Conservation (phyloP, 805 yeast species). For the Cephaloascus albidus region DNA sequence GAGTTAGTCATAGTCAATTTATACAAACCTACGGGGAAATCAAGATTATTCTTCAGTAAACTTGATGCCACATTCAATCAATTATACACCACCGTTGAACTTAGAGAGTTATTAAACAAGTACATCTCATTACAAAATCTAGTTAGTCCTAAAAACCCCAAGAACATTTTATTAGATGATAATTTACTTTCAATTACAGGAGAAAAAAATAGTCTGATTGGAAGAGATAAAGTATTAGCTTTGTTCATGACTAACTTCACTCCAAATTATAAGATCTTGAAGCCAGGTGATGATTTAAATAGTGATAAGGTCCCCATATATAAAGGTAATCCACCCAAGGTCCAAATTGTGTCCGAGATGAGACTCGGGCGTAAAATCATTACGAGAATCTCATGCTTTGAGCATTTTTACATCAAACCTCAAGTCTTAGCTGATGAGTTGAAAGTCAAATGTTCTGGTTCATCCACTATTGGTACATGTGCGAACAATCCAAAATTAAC, state of each 20-base stretch:
- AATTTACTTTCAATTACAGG: conserved; percentile 34
- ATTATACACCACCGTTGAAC: conserved; percentile 44
- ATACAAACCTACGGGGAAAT: conserved; percentile 48
- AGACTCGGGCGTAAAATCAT: conserved; percentile 77
- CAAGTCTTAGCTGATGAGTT: conserved; percentile 58
- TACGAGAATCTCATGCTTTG: conserved; percentile 65
- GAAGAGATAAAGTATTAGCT: conserved; percentile 35
- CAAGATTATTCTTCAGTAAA: conserved; percentile 36
- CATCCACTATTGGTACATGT: conserved; percentile 63
- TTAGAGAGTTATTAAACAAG: conserved; percentile 39
- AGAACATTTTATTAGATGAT: conserved; percentile 46
- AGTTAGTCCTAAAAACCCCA: conserved; percentile 42
- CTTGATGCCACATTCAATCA: conserved; percentile 22
- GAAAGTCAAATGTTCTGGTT: conserved; percentile 79
- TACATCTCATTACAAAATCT: conserved; percentile 50
- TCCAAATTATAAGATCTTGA: conserved; percentile 38
- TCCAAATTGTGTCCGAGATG: conserved; percentile 60
- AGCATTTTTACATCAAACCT: conserved; percentile 55
- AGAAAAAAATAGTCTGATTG: conserved; percentile 15
- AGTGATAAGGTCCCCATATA: conserved; percentile 20
- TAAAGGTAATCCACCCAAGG: conserved; percentile 62
- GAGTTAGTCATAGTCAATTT: conserved; percentile 24
- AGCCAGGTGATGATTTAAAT: conserved; percentile 30
- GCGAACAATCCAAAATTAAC: conserved; percentile 41
- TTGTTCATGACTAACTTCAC: conserved; percentile 38